These are phyloP conservation scores for Ceratonia siliqua DNA, from an alignment of 306 rosid genomes.

Conservation along the genomic window DNA sequence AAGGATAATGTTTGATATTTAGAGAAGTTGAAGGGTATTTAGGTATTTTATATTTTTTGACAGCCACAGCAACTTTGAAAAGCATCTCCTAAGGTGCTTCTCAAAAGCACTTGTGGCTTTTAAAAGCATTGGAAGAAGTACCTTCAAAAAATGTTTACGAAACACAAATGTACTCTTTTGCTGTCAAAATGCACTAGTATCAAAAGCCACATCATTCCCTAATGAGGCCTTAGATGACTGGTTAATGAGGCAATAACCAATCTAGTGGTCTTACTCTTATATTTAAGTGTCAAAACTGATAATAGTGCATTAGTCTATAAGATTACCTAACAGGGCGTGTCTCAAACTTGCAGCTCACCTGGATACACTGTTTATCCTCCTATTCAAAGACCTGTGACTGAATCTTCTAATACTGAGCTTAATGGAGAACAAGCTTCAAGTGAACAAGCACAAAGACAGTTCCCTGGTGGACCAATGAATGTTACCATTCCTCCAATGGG, in stretches of 20 bases:
- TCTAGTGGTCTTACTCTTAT: constrained; percentile 16
- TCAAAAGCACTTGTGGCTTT: no score
- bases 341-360: constrained; percentile 54
- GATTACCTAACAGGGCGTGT: constrained; percentile 5
- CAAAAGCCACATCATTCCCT: not conserved
- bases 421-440: constrained; percentile 50
- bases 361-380: constrained; percentile 62
- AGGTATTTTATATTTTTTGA: no score
- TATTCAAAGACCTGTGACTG: constrained; percentile 41
- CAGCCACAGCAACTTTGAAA: no score
- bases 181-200: not conserved
- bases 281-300: constrained; percentile 5
- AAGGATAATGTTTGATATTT: no score
- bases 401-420: constrained; percentile 40
- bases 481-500: constrained; percentile 51
- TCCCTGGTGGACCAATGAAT: constrained; percentile 61
- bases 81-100: no score
- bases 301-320: constrained; percentile 7
- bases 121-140: not conserved
- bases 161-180: not conserved
- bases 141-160: not conserved
- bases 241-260: not conserved
- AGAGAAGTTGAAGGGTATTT: no score
- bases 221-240: not conserved
- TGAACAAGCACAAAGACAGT: constrained; percentile 47